Evolutionary conservation across 1,139 yeast genomes (phyloP).

Genomic region (Zygosaccharomyces pseudobailii): DNA sequence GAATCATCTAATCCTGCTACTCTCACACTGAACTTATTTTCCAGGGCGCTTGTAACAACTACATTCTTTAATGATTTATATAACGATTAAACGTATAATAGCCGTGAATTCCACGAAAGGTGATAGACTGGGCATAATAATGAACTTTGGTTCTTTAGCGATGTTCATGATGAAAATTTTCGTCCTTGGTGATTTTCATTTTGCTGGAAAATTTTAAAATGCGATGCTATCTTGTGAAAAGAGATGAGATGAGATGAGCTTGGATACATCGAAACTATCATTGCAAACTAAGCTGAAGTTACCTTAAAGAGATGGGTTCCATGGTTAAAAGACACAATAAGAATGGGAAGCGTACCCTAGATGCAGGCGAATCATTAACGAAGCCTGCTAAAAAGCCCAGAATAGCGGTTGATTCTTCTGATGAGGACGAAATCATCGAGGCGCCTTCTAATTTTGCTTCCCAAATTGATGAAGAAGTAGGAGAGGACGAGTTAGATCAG

Average conservation of each 20-base stretch:
- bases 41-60: neutral
- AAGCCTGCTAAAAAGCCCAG: conserved; percentile 28
- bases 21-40: neutral
- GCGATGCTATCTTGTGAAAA: conserved; percentile 4
- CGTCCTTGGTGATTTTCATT: neutral
- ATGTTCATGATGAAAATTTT: neutral
- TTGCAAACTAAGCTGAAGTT: neutral
- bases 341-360: conserved; percentile 7
- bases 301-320: conserved; percentile 9
- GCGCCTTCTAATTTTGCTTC: conserved; percentile 3
- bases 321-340: conserved; percentile 7
- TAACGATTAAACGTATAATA: neutral
- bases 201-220: conserved; percentile 3
- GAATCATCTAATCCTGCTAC: neutral
- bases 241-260: conserved; percentile 4
- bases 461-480: conserved; percentile 10
- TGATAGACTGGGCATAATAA: neutral
- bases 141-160: no score
- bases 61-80: neutral
- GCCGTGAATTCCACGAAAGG: neutral
- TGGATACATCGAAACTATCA: no score
- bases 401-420: conserved; percentile 31
- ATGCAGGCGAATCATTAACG: conserved; percentile 3
- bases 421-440: conserved; percentile 21
- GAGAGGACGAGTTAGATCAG: conserved; percentile 23